Conservation (phyloP, 306 rosid genomes). For the Prunus mira region DNA sequence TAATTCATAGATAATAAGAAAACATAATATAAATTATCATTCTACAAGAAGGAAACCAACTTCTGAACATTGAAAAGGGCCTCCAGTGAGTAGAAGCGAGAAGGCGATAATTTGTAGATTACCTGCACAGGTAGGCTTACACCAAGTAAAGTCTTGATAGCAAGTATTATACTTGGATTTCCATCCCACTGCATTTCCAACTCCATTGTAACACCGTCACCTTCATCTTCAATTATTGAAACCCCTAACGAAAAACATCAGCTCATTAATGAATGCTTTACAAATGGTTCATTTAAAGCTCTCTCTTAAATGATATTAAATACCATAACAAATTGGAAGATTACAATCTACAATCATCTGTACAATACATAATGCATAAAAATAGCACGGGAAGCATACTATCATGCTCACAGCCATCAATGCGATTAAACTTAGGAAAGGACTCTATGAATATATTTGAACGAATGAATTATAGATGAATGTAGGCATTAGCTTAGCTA, state of each 20-base stretch:
- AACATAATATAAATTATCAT: background rate
- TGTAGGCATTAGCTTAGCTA: background rate
- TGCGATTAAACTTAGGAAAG: background rate
- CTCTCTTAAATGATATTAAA: background rate
- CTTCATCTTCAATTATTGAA: constrained; percentile 70
- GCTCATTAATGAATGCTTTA: constrained; percentile 11
- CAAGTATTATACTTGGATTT: constrained; percentile 86
- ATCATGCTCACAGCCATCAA: background rate
- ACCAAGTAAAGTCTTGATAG: constrained; percentile 78
- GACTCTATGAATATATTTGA: background rate
- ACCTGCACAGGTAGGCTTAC: constrained; percentile 92
- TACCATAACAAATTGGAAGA: background rate
- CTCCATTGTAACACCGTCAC: constrained; percentile 77
- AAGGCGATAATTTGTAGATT: constrained; percentile 15
- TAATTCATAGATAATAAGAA: background rate
- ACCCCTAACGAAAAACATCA: constrained; percentile 54
- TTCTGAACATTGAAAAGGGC: background rate
- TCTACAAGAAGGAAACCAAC: background rate
- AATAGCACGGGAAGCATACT: background rate
- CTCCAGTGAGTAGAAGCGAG: background rate
- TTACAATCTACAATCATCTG: background rate
- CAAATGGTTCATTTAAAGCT: background rate
- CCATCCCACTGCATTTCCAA: constrained; percentile 99
- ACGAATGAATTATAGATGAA: background rate
- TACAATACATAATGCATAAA: background rate